A percentile compares a stretch with the other conserved stretches of the same genome.
These are phyloP conservation scores for Vigna unguiculata DNA, from an alignment of 306 rosid genomes.

Conservation along the genomic window DNA sequence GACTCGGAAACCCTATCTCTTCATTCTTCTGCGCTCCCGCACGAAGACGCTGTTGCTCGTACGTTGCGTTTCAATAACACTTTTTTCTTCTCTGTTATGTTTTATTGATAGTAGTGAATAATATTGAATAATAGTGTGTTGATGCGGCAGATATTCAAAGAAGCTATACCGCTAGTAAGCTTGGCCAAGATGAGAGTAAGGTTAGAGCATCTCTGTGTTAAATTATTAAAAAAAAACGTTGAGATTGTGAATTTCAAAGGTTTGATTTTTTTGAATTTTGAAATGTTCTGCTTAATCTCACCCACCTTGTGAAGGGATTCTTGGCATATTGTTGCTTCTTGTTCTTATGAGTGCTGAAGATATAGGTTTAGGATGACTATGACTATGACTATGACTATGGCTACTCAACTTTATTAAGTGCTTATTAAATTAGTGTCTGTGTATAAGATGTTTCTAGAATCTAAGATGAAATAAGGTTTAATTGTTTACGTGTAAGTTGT, in stretches of 20 bases:
- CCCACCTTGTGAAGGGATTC: background rate
- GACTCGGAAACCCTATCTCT: slow-evolving; percentile 67
- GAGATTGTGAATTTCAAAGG: background rate
- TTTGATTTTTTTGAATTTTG: slow-evolving; percentile 5
- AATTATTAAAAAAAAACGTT: background rate
- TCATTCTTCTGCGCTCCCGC: slow-evolving; percentile 43
- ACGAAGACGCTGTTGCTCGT: slow-evolving; percentile 55
- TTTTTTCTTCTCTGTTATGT: background rate
- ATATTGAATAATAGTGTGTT: slow-evolving; percentile 16
- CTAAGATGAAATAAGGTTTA: background rate
- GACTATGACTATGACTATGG: background rate
- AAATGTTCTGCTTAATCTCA: background rate
- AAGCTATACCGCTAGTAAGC: slow-evolving; percentile 42
- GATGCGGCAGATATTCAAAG: slow-evolving; percentile 56
- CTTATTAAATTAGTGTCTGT: background rate
- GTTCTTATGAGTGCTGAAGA: slow-evolving; percentile 1
- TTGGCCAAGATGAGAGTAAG: slow-evolving; percentile 50
- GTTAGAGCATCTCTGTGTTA: slow-evolving; percentile 54
- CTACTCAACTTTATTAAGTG: background rate
- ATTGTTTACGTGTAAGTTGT: background rate
- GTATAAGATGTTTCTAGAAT: background rate
- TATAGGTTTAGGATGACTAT: background rate
- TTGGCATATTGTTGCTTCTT: background rate
- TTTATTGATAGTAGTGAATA: slow-evolving; percentile 21
- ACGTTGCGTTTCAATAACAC: slow-evolving; percentile 32